A percentile compares a stretch with the other conserved stretches of the same genome.
phyloP scores from a whole-genome alignment of 805 yeast species.

The Kodamaea laetipori region DNA sequence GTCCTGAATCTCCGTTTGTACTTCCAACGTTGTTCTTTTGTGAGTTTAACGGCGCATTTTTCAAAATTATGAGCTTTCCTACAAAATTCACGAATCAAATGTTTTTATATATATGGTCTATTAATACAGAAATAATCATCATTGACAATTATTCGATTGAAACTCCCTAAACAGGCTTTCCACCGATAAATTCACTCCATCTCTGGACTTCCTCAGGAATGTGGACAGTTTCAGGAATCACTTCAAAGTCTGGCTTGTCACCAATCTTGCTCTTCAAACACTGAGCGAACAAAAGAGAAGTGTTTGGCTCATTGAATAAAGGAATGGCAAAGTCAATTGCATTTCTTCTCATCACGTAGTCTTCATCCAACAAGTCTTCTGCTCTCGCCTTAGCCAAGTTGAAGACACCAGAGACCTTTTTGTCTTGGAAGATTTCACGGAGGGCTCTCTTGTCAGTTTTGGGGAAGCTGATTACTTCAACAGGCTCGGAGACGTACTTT shows the following conservation, averaged over 20 bases:
- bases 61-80: too few relatives aligned
- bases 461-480: conserved; percentile 83
- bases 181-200: conserved; percentile 97
- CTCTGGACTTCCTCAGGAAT: conserved; percentile 87
- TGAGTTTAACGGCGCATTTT: too few relatives aligned
- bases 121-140: conserved; percentile 7
- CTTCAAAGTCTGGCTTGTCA: conserved; percentile 52
- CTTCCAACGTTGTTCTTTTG: too few relatives aligned
- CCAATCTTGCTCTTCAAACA: conserved; percentile 73
- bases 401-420: conserved; percentile 84
- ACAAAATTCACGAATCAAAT: neutral
- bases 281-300: conserved; percentile 82
- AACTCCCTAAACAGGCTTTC: conserved; percentile 68
- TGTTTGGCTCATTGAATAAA: conserved; percentile 93
- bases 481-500: conserved; percentile 46
- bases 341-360: conserved; percentile 97
- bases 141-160: neutral
- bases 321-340: conserved; percentile 98
- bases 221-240: conserved; percentile 42
- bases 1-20: too few relatives aligned
- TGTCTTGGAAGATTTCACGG: conserved; percentile 88
- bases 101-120: conserved; percentile 3
- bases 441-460: conserved; percentile 89
- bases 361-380: conserved; percentile 78
- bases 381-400: conserved; percentile 92